These are phyloP conservation scores for Otatea glauca DNA, from an alignment of 176 grass and related monocot species.

Conservation along the genomic window DNA sequence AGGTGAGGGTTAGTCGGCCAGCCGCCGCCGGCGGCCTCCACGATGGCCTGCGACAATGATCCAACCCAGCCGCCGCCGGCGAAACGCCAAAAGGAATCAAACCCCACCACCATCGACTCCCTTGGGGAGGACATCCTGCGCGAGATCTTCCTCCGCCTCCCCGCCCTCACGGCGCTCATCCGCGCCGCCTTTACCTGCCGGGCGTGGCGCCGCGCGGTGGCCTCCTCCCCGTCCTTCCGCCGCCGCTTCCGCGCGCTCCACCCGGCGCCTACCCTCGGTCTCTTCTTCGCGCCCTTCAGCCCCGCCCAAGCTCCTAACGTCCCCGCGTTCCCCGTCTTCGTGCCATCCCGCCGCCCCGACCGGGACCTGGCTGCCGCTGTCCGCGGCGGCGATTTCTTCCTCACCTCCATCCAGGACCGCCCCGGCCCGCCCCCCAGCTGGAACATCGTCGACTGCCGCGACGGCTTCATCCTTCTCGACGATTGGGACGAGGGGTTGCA, in stretches of 20 bases:
- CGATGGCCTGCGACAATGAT: too few species aligned
- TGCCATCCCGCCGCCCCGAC: conserved; percentile 3
- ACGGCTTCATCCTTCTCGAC: background rate
- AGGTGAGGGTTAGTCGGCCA: too few species aligned
- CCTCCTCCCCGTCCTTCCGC: conserved; percentile 18
- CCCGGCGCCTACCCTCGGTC: conserved; percentile 27
- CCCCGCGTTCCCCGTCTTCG: conserved; percentile 27
- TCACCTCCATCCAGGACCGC: conserved; percentile 38
- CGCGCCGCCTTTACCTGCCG: conserved; percentile 43
- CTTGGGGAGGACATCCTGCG: background rate
- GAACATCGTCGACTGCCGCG: conserved; percentile 27
- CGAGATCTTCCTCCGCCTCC: conserved; percentile 22
- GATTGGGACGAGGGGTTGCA: too few species aligned
- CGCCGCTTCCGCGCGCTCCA: conserved; percentile 15
- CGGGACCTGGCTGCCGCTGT: conserved; percentile 19
- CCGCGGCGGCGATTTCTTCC: conserved; percentile 43
- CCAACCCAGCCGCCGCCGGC: too few species aligned
- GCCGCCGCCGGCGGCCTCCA: too few species aligned
- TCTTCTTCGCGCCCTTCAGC: conserved; percentile 15
- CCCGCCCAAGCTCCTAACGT: background rate
- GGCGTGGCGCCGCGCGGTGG: conserved; percentile 17
- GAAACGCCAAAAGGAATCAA: too few species aligned
- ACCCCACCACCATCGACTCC: too few species aligned
- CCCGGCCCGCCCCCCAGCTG: conserved; percentile 4
- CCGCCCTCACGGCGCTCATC: conserved; percentile 45